These are phyloP conservation scores for Leishmania braziliensis DNA, from an alignment of 208 protist genomes.

Conservation along the genomic window DNA sequence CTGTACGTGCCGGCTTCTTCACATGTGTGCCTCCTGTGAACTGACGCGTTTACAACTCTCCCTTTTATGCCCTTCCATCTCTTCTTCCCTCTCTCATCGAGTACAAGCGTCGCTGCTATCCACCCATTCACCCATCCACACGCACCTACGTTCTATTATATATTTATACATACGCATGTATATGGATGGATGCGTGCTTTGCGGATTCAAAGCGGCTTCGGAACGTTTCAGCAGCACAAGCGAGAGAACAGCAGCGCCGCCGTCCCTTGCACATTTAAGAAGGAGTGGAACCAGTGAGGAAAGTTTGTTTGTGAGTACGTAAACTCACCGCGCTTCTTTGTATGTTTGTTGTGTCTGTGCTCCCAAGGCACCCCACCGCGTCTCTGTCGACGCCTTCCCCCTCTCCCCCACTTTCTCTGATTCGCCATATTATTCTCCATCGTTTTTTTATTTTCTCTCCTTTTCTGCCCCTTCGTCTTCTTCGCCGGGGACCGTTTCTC, in stretches of 20 bases:
- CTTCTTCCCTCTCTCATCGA: neutral
- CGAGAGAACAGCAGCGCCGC: neutral
- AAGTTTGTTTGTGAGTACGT: neutral
- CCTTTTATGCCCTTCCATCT: neutral
- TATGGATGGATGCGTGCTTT: neutral
- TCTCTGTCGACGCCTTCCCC: neutral
- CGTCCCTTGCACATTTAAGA: neutral
- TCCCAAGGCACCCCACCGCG: neutral
- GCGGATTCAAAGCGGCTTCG: neutral
- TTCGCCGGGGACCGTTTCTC: no score
- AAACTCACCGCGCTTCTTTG: neutral
- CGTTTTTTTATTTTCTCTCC: neutral
- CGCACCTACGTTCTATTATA: neutral
- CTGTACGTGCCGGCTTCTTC: neutral
- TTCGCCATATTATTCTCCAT: neutral
- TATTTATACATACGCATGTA: conserved; percentile 1
- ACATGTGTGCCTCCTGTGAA: neutral
- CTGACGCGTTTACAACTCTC: neutral
- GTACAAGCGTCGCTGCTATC: neutral
- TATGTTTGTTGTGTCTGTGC: neutral
- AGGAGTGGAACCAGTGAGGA: no score
- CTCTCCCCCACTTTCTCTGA: neutral
- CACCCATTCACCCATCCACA: neutral
- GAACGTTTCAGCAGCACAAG: neutral
- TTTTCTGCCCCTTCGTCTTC: neutral